A percentile compares a stretch with the other conserved stretches of the same genome.
Conservation (phyloP, 2,329 filamentous ascomycete genomes). For the Raffaelea ambrosiae region DNA sequence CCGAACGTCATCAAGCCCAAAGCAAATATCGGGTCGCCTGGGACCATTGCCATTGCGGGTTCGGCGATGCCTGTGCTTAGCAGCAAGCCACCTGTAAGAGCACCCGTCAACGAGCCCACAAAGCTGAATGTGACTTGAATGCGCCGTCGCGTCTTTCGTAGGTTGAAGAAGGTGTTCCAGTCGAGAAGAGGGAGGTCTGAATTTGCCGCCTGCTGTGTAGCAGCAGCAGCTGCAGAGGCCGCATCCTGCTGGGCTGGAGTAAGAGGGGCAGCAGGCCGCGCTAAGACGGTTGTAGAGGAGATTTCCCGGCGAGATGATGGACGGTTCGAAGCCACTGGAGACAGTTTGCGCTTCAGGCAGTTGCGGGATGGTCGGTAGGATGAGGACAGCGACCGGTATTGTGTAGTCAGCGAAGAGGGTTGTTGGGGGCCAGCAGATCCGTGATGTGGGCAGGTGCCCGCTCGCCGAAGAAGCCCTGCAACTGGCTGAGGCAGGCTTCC, state of each 20-base stretch:
- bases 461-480: not conserved
- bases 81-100: slow-evolving; percentile 53
- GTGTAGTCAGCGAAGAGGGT: not conserved
- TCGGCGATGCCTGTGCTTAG: slow-evolving; percentile 68
- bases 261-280: not conserved
- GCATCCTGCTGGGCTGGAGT: not conserved
- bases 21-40: slow-evolving; percentile 80
- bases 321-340: not conserved
- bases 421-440: not conserved
- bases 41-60: slow-evolving; percentile 59
- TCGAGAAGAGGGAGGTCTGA: slow-evolving; percentile 42
- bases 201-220: slow-evolving; percentile 14
- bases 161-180: slow-evolving; percentile 90
- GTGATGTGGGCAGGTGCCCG: not conserved
- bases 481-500: not conserved
- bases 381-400: not conserved
- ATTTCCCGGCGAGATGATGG: not conserved
- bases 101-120: slow-evolving; percentile 52
- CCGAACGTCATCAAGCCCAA: slow-evolving; percentile 72
- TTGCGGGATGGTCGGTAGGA: not conserved
- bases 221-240: slow-evolving; percentile 13
- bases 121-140: slow-evolving; percentile 76
- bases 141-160: slow-evolving; percentile 76
- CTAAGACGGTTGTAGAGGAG: not conserved
- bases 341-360: slow-evolving; percentile 4